A percentile compares a stretch with the other conserved stretches of the same genome.
Evolutionary conservation across 495 filamentous ascomycete species (phyloP).

Genomic region (Neurospora sp.): DNA sequence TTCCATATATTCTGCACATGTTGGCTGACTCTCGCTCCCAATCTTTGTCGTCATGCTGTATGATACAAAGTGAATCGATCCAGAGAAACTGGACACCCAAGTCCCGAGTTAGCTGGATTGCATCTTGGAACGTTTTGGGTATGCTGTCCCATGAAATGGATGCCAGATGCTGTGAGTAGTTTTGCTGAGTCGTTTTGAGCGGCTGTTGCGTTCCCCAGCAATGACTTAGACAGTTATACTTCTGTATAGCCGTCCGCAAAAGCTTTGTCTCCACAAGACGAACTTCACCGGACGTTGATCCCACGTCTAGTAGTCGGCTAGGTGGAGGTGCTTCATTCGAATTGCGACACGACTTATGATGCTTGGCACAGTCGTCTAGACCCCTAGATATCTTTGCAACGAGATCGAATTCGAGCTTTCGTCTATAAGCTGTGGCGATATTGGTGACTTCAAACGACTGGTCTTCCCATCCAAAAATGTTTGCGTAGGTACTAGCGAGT

Average conservation of each 20-base stretch:
- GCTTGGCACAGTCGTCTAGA: background rate
- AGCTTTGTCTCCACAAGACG: background rate
- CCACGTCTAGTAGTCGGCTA: background rate
- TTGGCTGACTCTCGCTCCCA: conserved; percentile 13
- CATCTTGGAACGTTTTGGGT: conserved; percentile 18
- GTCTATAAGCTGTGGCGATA: accelerated
- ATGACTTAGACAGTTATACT: background rate
- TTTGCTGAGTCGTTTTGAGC: background rate
- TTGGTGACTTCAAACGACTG: background rate
- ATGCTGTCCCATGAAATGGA: conserved; percentile 3
- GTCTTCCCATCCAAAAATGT: background rate
- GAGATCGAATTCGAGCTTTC: accelerated
- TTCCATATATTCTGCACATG: conserved; percentile 18
- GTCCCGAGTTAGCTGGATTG: conserved; percentile 10
- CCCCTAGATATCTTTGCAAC: background rate
- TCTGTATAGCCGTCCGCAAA: background rate
- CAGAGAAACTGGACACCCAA: conserved; percentile 21
- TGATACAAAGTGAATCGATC: conserved; percentile 27
- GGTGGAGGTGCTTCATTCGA: background rate
- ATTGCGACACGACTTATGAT: background rate
- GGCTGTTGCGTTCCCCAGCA: conserved; percentile 2
- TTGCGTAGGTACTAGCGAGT: background rate
- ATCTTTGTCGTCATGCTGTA: conserved; percentile 14
- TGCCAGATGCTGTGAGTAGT: background rate
- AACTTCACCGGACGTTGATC: background rate